A percentile compares a stretch with the other conserved stretches of the same genome.
phyloP scores from a whole-genome alignment of 2,329 filamentous ascomycete species.

The Cercospora sojina region DNA sequence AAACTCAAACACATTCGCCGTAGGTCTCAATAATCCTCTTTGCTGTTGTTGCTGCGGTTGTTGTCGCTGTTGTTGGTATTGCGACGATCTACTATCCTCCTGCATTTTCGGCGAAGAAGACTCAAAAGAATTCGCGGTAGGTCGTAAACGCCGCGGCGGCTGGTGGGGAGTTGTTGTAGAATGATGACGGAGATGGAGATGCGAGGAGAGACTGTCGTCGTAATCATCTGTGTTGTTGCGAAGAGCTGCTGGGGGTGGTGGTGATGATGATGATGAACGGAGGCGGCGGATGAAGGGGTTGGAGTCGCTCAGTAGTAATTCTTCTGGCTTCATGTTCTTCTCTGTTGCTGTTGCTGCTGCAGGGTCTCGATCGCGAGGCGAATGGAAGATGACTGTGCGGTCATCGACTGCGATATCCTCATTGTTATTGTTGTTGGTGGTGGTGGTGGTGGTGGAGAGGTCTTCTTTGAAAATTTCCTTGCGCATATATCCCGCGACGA shows the following conservation, averaged over 20 bases:
- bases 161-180: background rate
- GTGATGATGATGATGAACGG: too few species aligned
- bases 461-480: too few species aligned
- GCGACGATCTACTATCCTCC: too few species aligned
- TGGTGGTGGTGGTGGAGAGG: too few species aligned
- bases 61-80: too few species aligned
- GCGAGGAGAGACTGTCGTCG: background rate
- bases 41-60: background rate
- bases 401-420: background rate
- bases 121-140: background rate
- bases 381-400: background rate
- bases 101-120: too few species aligned
- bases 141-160: background rate
- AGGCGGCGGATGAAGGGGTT: conserved; percentile 10
- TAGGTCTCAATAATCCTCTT: background rate
- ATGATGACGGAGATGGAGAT: too few species aligned
- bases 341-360: too few species aligned
- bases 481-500: background rate
- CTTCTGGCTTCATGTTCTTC: background rate
- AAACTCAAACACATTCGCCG: background rate
- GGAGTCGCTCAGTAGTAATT: background rate
- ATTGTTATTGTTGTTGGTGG: too few species aligned
- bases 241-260: background rate
- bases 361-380: too few species aligned
- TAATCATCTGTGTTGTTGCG: background rate